These are phyloP conservation scores for Orychophragmus violaceus DNA, from an alignment of 345 rosid species.

Conservation along the genomic window DNA sequence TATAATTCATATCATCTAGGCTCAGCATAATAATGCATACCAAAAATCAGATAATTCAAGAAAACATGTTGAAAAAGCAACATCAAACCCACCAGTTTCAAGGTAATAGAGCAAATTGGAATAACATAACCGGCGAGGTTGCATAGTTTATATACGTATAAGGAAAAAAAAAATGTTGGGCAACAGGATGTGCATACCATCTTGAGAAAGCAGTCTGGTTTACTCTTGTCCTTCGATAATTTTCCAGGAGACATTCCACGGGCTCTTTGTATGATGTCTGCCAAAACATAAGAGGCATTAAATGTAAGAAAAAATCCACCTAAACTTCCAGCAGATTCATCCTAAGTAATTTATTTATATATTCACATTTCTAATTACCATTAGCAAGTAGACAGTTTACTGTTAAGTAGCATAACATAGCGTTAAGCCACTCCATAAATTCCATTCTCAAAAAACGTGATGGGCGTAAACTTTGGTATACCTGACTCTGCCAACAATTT, in stretches of 20 bases:
- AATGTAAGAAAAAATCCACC: too few species aligned
- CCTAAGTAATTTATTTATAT: not conserved
- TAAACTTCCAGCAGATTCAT: too few species aligned
- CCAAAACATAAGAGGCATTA: slow-evolving; percentile 17
- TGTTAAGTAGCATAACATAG: not conserved
- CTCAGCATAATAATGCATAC: not conserved
- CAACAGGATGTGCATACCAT: slow-evolving; percentile 47
- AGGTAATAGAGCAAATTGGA: not conserved
- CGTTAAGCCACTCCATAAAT: not conserved
- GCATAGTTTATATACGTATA: not conserved
- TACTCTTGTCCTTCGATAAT: slow-evolving; percentile 41
- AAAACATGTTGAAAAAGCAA: not conserved
- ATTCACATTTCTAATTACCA: not conserved
- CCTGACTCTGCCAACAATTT: slow-evolving; percentile 40
- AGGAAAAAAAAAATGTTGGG: not conserved
- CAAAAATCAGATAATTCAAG: not conserved
- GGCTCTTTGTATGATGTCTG: slow-evolving; percentile 57
- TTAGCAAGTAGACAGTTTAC: not conserved
- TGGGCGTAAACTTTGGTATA: slow-evolving; percentile 10
- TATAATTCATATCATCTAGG: not conserved
- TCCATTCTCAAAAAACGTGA: not conserved
- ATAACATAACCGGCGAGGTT: not conserved
- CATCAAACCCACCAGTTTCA: slow-evolving; percentile 2
- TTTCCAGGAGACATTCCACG: slow-evolving; percentile 70
- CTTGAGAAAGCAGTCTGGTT: slow-evolving; percentile 76